Evolutionary conservation across 31 red algal genomes (phyloP).

Genomic region (Odonthalia washingtoniensis): DNA sequence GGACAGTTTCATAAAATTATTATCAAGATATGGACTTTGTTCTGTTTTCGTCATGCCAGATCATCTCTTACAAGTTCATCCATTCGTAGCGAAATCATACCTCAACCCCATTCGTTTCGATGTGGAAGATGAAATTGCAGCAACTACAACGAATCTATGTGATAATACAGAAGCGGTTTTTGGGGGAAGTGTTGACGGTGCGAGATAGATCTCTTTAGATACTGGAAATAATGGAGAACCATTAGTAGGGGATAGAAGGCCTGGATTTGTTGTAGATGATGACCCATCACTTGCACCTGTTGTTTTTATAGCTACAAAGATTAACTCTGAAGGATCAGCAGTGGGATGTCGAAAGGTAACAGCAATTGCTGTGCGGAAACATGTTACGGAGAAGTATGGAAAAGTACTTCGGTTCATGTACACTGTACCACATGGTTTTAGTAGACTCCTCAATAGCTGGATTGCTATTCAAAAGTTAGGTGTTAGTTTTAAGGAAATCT

Average conservation of each 20-base stretch:
- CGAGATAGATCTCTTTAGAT: not conserved
- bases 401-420: conserved; percentile 33
- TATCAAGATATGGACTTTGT: conserved; percentile 2
- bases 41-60: conserved; percentile 35
- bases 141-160: not conserved
- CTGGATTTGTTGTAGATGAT: conserved; percentile 17
- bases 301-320: conserved; percentile 28
- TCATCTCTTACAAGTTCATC: conserved; percentile 26
- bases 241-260: not conserved
- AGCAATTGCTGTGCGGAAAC: conserved; percentile 16
- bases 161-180: not conserved
- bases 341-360: not conserved
- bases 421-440: conserved; percentile 2
- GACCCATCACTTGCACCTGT: not conserved
- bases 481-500: not conserved
- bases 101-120: not conserved
- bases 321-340: not conserved
- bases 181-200: not conserved
- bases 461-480: conserved; percentile 10
- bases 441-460: conserved; percentile 20
- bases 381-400: conserved; percentile 29
- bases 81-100: too few relatives aligned
- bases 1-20: conserved; percentile 21
- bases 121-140: not conserved
- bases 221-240: not conserved